Conservation (phyloP, 2,329 filamentous ascomycete species). For the Achaetomium macrosporum region DNA sequence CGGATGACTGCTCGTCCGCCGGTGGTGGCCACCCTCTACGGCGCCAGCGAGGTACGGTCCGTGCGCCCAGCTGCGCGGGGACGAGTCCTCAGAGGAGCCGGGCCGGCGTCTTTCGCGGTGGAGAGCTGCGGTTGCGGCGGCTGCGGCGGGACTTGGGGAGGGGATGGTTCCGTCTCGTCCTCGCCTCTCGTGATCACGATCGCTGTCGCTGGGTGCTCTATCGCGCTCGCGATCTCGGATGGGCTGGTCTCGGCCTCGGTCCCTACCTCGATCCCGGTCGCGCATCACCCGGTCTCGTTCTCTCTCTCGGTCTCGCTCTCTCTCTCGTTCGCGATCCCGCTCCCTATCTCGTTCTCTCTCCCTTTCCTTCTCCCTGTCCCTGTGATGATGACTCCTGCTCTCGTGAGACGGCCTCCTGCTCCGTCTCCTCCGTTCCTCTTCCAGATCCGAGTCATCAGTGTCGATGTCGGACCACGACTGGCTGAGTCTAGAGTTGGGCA, state of each 20-base stretch:
- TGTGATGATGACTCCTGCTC: constrained; percentile 31
- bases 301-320: constrained; percentile 22
- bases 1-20: constrained; percentile 10
- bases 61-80: constrained; percentile 3
- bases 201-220: constrained; percentile 16
- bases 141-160: constrained; percentile 4
- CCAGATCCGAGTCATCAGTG: constrained; percentile 28
- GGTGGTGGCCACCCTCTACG: background rate
- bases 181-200: constrained; percentile 21
- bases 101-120: constrained; percentile 34
- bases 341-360: constrained; percentile 36
- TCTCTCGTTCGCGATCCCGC: constrained; percentile 23
- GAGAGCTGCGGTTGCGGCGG: constrained; percentile 12
- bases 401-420: constrained; percentile 27
- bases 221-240: constrained; percentile 19
- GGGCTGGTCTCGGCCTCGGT: constrained; percentile 25
- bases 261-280: constrained; percentile 23
- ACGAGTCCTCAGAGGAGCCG: constrained; percentile 27
- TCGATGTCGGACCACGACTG: constrained; percentile 40
- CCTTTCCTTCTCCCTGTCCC: constrained; percentile 31
- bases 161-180: background rate
- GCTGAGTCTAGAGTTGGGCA: constrained; percentile 37
- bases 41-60: background rate
- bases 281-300: constrained; percentile 21
- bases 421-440: constrained; percentile 17